Percentiles rank a stretch among this genome's conserved stretches.
These are phyloP conservation scores for Boletus reticuloceps DNA, from an alignment of 768 basidiomycete genomes.

Conservation along the genomic window DNA sequence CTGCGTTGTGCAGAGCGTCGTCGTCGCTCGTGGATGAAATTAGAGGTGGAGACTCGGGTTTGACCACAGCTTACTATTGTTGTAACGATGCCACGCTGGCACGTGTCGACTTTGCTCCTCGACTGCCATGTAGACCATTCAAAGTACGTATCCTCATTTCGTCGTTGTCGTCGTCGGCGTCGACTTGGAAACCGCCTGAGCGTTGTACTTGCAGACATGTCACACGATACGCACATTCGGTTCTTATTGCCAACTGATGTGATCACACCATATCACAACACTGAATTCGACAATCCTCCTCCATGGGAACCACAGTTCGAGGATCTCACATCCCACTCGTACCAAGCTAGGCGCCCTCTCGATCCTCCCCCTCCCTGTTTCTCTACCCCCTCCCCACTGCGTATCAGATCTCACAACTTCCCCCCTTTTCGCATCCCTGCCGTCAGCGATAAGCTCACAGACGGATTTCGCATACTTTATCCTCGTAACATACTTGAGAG, in stretches of 20 bases:
- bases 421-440: slow-evolving; percentile 27
- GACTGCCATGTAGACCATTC: neutral
- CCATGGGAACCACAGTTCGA: slow-evolving; percentile 30
- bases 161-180: neutral
- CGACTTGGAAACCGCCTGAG: neutral
- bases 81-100: neutral
- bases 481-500: slow-evolving; percentile 21
- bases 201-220: slow-evolving; percentile 7
- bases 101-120: neutral
- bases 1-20: too few species aligned
- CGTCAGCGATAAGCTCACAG: slow-evolving; percentile 16
- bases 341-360: slow-evolving; percentile 18
- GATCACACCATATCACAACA: too few species aligned
- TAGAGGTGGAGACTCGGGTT: too few species aligned
- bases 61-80: too few species aligned
- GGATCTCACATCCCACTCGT: slow-evolving; percentile 7
- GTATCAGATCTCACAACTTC: slow-evolving; percentile 26
- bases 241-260: slow-evolving; percentile 3
- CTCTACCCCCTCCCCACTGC: slow-evolving; percentile 25
- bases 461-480: slow-evolving; percentile 29
- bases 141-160: neutral
- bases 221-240: neutral
- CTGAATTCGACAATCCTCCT: slow-evolving; percentile 21
- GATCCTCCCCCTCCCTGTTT: slow-evolving; percentile 33
- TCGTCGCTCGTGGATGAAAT: too few species aligned